phyloP scores from a whole-genome alignment of 179 eudicot genomes.

The Monotropa hypopitys region DNA sequence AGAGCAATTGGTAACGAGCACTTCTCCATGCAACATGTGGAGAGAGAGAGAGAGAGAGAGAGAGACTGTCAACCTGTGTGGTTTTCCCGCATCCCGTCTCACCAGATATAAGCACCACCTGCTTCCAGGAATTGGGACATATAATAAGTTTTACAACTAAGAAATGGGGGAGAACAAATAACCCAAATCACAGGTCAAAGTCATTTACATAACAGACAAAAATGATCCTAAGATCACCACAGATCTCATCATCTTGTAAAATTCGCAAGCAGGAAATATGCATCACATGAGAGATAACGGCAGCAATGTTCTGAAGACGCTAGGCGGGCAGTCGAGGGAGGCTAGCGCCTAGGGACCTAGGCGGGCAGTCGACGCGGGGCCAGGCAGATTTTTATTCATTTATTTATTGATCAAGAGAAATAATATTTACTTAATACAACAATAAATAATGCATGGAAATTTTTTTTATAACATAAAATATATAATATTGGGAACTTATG shows the following conservation, averaged over 20 bases:
- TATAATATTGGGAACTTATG: too few species aligned
- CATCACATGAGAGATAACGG: background rate
- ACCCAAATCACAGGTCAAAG: background rate
- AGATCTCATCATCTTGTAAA: background rate
- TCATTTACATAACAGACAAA: background rate
- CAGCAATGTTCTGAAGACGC: too few species aligned
- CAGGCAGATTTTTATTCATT: too few species aligned
- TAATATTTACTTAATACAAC: too few species aligned
- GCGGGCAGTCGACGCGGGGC: too few species aligned
- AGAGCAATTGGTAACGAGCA: background rate
- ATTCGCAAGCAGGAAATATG: background rate
- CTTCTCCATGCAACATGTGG: background rate
- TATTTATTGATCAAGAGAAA: too few species aligned
- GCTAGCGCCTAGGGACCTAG: too few species aligned
- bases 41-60: background rate
- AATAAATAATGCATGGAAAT: too few species aligned
- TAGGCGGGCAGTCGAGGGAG: too few species aligned
- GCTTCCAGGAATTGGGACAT: slow-evolving; percentile 11
- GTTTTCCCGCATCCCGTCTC: slow-evolving; percentile 99
- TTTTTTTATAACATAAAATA: too few species aligned
- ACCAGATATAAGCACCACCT: slow-evolving; percentile 95
- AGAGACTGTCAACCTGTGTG: slow-evolving; percentile 53
- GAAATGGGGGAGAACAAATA: background rate
- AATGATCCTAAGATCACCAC: background rate
- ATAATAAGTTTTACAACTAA: background rate